Conservation (phyloP, 352 stramenopile species). For the Achlya hypogyna region DNA sequence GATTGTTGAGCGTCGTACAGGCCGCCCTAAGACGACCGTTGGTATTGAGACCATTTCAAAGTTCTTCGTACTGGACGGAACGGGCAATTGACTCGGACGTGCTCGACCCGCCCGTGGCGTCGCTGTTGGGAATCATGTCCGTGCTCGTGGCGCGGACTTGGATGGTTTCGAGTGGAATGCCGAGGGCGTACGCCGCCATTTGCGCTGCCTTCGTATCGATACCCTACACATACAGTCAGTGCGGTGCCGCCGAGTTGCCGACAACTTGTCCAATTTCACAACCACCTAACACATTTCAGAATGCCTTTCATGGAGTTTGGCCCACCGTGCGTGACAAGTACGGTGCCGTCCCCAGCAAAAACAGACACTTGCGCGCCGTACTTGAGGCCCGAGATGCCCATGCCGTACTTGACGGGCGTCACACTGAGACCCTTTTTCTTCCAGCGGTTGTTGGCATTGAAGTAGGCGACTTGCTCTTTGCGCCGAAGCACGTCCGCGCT, state of each 20-base stretch:
- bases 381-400: conserved; percentile 25
- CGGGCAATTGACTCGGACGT: conserved; percentile 46
- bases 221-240: conserved; percentile 26
- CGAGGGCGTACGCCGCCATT: conserved; percentile 37
- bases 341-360: conserved; percentile 34
- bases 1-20: conserved; percentile 34
- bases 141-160: conserved; percentile 38
- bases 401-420: conserved; percentile 61
- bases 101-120: conserved; percentile 37
- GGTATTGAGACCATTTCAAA: not conserved
- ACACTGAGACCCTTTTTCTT: conserved; percentile 45
- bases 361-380: conserved; percentile 35
- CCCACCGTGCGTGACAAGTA: conserved; percentile 31
- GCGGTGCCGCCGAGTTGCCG: not conserved
- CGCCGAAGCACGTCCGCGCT: conserved; percentile 26
- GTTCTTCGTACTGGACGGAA: conserved; percentile 26
- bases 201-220: conserved; percentile 62
- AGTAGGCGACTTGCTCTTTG: conserved; percentile 26
- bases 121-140: conserved; percentile 38
- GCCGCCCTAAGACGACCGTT: conserved; percentile 23
- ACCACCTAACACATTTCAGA: conserved; percentile 20
- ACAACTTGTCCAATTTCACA: conserved; percentile 44
- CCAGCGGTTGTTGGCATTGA: conserved; percentile 41
- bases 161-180: conserved; percentile 33
- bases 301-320: too few species aligned